A percentile compares a stretch with the other conserved stretches of the same genome.
Conservation (phyloP, 208 protist genomes). For the Acanthamoeba pearcei region DNA sequence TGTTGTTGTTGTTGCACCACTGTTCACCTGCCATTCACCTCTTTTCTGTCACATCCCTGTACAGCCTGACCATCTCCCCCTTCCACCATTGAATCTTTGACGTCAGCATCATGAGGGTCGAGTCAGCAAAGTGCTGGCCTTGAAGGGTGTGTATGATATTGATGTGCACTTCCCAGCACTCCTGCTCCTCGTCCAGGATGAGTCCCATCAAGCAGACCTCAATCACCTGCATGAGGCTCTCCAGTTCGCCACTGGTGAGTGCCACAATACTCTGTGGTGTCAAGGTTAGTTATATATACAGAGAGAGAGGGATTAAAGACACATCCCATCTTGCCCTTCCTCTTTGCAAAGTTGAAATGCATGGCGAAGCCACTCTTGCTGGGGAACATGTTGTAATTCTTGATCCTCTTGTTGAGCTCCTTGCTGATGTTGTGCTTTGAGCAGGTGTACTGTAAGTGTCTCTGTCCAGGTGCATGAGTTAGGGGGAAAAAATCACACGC, state of each 20-base stretch:
- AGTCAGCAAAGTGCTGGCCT: background rate
- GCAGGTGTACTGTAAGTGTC: background rate
- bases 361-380: background rate
- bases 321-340: background rate
- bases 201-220: background rate
- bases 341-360: background rate
- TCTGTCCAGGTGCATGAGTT: background rate
- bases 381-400: background rate
- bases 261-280: background rate
- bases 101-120: no score
- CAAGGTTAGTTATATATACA: no score
- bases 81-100: no score
- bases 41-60: no score
- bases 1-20: background rate
- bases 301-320: background rate
- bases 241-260: background rate
- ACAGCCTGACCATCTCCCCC: no score
- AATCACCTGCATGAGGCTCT: background rate
- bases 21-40: no score
- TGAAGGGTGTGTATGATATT: background rate
- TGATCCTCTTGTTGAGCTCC: background rate
- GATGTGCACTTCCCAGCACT: background rate
- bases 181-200: background rate
- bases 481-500: background rate
- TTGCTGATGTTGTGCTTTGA: background rate